A percentile compares a stretch with the other conserved stretches of the same genome.
Conservation (phyloP, 2,329 filamentous ascomycete genomes). For the Herpotrichia juniperi region DNA sequence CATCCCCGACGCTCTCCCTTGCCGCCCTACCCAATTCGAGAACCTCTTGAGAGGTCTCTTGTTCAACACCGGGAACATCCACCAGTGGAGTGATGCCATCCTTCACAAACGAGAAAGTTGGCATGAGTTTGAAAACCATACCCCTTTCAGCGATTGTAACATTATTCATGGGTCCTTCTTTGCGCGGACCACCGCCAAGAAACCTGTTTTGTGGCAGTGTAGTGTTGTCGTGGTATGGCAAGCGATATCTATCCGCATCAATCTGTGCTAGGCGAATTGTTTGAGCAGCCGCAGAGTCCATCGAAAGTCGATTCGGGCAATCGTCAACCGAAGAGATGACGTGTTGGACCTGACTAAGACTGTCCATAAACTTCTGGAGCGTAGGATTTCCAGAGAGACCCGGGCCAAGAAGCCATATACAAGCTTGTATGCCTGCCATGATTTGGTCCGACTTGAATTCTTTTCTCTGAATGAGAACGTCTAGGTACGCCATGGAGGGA, state of each 20-base stretch:
- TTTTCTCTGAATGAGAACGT: constrained; percentile 69
- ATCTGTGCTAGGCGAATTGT: constrained; percentile 73
- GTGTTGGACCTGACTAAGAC: constrained; percentile 69
- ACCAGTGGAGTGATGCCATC: constrained; percentile 46
- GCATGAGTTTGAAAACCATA: constrained; percentile 53
- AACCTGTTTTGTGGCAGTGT: constrained; percentile 46
- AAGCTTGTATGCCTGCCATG: constrained; percentile 68
- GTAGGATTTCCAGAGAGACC: constrained; percentile 67
- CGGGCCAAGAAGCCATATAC: constrained; percentile 83
- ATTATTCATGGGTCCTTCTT: constrained; percentile 13
- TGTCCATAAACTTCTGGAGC: constrained; percentile 72
- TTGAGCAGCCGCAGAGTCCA: constrained; percentile 70
- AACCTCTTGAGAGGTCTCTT: constrained; percentile 55
- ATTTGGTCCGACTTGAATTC: constrained; percentile 73
- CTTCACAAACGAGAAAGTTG: constrained; percentile 47
- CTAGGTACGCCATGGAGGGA: constrained; percentile 72
- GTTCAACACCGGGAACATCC: constrained; percentile 52
- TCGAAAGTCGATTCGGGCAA: constrained; percentile 75
- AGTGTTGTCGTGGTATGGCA: constrained; percentile 70
- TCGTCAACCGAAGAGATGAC: constrained; percentile 76
- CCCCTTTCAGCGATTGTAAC: constrained; percentile 47
- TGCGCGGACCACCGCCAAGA: constrained; percentile 2
- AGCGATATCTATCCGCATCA: constrained; percentile 73
- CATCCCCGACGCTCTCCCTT: constrained; percentile 41
- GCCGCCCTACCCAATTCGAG: constrained; percentile 58